phyloP scores from a whole-genome alignment of 2,329 filamentous ascomycete species.

The Basipetospora chlamydospora region DNA sequence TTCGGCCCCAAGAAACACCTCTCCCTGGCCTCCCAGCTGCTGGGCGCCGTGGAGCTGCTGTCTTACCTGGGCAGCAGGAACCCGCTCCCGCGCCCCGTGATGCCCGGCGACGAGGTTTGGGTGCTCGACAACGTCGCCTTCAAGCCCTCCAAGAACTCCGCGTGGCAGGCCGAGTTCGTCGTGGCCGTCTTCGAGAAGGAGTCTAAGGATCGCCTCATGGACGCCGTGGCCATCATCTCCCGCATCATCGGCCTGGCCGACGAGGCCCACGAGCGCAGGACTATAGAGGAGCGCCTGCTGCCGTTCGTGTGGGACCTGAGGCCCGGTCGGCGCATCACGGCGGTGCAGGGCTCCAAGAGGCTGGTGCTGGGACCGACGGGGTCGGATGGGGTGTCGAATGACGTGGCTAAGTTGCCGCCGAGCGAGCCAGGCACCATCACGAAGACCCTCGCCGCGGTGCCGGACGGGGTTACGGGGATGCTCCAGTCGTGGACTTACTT shows the following conservation, averaged over 20 bases:
- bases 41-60: constrained; percentile 23
- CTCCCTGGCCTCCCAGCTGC: constrained; percentile 13
- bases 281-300: constrained; percentile 52
- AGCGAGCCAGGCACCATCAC: constrained; percentile 29
- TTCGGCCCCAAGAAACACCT: constrained; percentile 14
- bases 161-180: constrained; percentile 73
- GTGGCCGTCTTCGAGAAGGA: constrained; percentile 66
- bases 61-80: constrained; percentile 37
- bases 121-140: constrained; percentile 82
- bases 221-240: constrained; percentile 55
- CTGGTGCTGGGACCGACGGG: constrained; percentile 55
- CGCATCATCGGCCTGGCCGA: constrained; percentile 52
- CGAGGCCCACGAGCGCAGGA: constrained; percentile 40
- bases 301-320: constrained; percentile 69
- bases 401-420: constrained; percentile 38
- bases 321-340: constrained; percentile 52
- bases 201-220: constrained; percentile 50
- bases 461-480: constrained; percentile 36
- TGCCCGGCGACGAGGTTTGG: constrained; percentile 64
- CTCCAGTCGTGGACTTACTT: constrained; percentile 57
- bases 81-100: constrained; percentile 44
- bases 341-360: constrained; percentile 36
- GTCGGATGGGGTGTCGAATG: constrained; percentile 55
- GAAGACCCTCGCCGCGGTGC: constrained; percentile 33
- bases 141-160: constrained; percentile 28